Evolutionary conservation across 306 rosid genomes (phyloP), one percentile per base, ranked within the genome.

Genomic region (Hippophae tibetana): DNA sequence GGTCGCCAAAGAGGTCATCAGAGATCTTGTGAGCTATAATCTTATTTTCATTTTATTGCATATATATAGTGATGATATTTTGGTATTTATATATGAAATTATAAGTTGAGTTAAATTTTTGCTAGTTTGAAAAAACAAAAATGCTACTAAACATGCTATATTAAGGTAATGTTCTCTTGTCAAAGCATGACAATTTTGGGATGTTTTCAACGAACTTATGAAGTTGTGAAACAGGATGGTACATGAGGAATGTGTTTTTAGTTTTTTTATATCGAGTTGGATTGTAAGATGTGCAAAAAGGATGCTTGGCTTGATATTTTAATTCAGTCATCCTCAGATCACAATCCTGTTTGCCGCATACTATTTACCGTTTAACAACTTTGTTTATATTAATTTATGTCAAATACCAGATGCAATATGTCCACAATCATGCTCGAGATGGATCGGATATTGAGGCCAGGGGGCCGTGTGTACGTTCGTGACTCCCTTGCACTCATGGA

Each of bases 381-480:
- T 46, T 10, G 40, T 40, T 70, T 2, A 64, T 31, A 23, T 53
- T 53, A 53, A 18, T 25, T 5, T 27, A 23, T 53, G 7, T 18
- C 27, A 9, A 18, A 49, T 45, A 42, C 62, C 72, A 92, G 99
- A 74, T 92, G 99, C 79, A 79, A 72, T 69, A 59, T 88, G 23
- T 82, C 97, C 5, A 78, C 89, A 67, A 88, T 88, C 53, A 92
- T 92, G 96, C 90, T 92, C 9, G 99, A 92, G 90, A 88, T 92
- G 99, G 99, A 92, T 74, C 83, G 99, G 53, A 86, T 88, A 47
- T 72, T 92, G 46, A 80, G 99, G 70, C 97, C 96, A 0, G 95
- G 95, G 13, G 99, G 97, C 9, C 86, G 43, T 11, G 90, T 66
- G 27, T 88, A 88, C 63, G 84, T 92, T 42, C 95, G 99, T 0